These are phyloP conservation scores for Russula virescens DNA, from an alignment of 768 basidiomycete species.

Conservation along the genomic window DNA sequence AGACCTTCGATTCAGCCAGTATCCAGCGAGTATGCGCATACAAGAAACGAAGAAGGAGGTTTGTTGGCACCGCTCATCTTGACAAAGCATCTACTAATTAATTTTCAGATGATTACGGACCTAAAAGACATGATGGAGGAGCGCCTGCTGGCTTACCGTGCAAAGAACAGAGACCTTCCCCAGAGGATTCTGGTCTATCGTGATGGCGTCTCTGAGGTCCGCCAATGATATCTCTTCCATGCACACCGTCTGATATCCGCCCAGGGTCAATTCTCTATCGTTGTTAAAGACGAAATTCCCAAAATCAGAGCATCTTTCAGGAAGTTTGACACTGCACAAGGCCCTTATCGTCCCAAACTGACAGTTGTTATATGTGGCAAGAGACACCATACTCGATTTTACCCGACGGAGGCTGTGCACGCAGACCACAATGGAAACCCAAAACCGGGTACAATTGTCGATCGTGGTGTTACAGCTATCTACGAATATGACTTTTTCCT, in stretches of 20 bases:
- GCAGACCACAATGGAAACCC: slow-evolving; percentile 48
- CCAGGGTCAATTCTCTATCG: slow-evolving; percentile 46
- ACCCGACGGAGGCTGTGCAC: slow-evolving; percentile 39
- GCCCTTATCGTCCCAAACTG: slow-evolving; percentile 41
- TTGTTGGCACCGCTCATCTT: background rate
- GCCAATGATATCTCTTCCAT: slow-evolving; percentile 3
- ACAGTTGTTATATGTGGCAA: slow-evolving; percentile 54
- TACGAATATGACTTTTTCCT: slow-evolving; percentile 54
- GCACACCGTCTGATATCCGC: background rate
- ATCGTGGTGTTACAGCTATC: slow-evolving; percentile 48
- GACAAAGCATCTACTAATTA: background rate
- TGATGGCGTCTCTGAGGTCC: slow-evolving; percentile 77
- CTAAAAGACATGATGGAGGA: slow-evolving; percentile 45
- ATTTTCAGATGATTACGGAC: slow-evolving; percentile 42
- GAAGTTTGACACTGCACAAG: slow-evolving; percentile 34
- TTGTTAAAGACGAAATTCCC: slow-evolving; percentile 41
- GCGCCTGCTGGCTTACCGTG: slow-evolving; percentile 38
- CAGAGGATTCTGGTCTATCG: slow-evolving; percentile 48
- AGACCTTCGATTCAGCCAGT: slow-evolving; percentile 42
- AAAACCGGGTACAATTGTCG: slow-evolving; percentile 48
- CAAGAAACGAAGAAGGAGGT: slow-evolving; percentile 70
- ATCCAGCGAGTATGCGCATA: slow-evolving; percentile 45
- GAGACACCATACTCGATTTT: slow-evolving; percentile 55
- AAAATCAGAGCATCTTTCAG: slow-evolving; percentile 40
- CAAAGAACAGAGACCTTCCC: slow-evolving; percentile 37